Percentiles rank a stretch among this genome's conserved stretches.
phyloP scores from a whole-genome alignment of 1,284 basidiomycete genomes.

The Boletus sp. region DNA sequence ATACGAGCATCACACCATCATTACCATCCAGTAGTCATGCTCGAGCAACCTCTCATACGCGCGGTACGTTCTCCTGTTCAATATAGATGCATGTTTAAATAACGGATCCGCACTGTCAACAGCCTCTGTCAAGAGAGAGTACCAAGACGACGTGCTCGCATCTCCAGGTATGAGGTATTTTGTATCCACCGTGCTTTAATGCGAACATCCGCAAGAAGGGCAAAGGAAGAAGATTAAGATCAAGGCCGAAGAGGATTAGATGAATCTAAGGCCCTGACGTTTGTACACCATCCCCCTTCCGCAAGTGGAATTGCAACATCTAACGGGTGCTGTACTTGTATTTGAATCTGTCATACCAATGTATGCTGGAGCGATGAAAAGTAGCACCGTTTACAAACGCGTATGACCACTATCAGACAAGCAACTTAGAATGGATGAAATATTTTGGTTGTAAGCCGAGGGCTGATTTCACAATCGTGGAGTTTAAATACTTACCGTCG shows the following conservation, averaged over 20 bases:
- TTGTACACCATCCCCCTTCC: background rate
- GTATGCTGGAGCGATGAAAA: too few species aligned
- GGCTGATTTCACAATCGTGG: too few species aligned
- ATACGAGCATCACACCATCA: background rate
- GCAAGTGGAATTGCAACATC: too few species aligned
- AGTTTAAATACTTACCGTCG: too few species aligned
- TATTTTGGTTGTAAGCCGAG: too few species aligned
- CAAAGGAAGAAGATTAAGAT: constrained; percentile 22
- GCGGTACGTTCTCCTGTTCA: constrained; percentile 3
- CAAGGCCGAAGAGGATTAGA: constrained; percentile 38
- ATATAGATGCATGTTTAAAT: background rate
- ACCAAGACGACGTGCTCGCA: constrained; percentile 12
- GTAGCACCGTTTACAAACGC: too few species aligned
- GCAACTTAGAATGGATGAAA: too few species aligned
- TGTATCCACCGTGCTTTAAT: background rate
- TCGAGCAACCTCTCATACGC: background rate
- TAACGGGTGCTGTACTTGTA: too few species aligned
- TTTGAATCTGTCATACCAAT: too few species aligned
- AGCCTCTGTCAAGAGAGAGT: constrained; percentile 23
- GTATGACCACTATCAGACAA: too few species aligned
- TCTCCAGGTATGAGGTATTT: constrained; percentile 32
- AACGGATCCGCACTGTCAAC: background rate
- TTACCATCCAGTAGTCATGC: background rate
- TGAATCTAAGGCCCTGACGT: background rate
- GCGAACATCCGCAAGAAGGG: background rate